Base-by-base conservation (phyloP, 208 protist species). In the Crithidia thermophila region DNA sequence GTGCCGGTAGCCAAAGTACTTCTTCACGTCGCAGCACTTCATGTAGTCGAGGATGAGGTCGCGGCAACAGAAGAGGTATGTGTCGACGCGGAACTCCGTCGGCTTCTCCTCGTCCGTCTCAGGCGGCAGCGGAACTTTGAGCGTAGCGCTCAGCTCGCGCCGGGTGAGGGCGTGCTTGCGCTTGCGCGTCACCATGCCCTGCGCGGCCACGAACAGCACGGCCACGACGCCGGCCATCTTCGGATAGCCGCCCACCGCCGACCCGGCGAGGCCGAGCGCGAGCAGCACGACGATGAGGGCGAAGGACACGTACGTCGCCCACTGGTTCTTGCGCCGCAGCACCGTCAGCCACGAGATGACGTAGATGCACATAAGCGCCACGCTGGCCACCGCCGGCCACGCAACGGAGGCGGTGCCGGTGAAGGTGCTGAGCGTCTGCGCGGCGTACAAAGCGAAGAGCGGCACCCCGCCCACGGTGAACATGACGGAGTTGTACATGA, bases 11-110 rank as follows among this genome's bases (percentile, higher is more conserved):
- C 82, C 79, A 75, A 93, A 94, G 72, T 76, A 59, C 28, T 62
- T 76, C 51, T 84, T 88, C 10, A 88, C 80, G 62, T 90, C 82
- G 61, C 65, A 85, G 68, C 91, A 94, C 49, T 65, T 67, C 33
- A 94, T 46, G 71, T 82, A 90, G 64, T 87, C 67, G 18, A 93
- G 66, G 16, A 93, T n/a, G 18, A 79, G 43, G 67, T 90, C 67
- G 30, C 79, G 72, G 78, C 91, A 96, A 72, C 88, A 96, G 58
- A 81, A 85, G 27, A 96, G 79, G 64, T 94, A 87, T 16, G 85
- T 85, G 67, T 94, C 87, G 25, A 88, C 50, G 2, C 67, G 72
- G 18, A 60, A 55, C 49, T 66, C 62, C 14, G 60, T 39, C 16
- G 71, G 67, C 42, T 65, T 62, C 40, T 76, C 28, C 34, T 86